phyloP scores from a whole-genome alignment of 768 basidiomycete species.

The Boletellus ananas region DNA sequence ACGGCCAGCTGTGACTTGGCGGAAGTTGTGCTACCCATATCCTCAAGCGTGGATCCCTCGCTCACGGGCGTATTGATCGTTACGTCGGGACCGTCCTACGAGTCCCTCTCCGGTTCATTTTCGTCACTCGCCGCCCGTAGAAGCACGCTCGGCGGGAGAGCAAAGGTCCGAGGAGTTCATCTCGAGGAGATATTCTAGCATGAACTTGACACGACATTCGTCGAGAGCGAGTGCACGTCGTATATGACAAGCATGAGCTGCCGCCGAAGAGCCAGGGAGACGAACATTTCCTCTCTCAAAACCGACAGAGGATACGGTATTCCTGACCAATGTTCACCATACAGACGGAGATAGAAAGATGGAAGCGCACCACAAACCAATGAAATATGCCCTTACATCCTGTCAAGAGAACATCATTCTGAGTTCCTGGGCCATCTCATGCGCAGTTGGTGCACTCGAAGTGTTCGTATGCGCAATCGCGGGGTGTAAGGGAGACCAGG shows the following conservation, averaged over 20 bases:
- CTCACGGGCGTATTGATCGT: not conserved
- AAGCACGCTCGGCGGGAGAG: constrained; percentile 16
- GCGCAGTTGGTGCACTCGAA: constrained; percentile 14
- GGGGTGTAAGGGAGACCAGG: not conserved
- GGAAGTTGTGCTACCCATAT: not conserved
- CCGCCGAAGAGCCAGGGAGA: constrained; percentile 54
- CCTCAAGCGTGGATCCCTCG: constrained; percentile 3
- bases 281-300: constrained; percentile 40
- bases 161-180: constrained; percentile 20
- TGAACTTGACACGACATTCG: constrained; percentile 56
- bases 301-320: constrained; percentile 63
- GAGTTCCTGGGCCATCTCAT: constrained; percentile 28
- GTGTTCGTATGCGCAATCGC: constrained; percentile 15
- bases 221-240: constrained; percentile 63
- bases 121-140: constrained; percentile 13
- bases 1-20: not conserved
- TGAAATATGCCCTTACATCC: constrained; percentile 44
- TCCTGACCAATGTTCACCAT: constrained; percentile 35
- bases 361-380: constrained; percentile 45
- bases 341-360: not conserved
- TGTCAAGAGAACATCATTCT: constrained; percentile 41
- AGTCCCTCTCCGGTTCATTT: not conserved
- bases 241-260: constrained; percentile 52
- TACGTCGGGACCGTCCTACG: not conserved
- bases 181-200: constrained; percentile 35